Percentiles rank a stretch among this genome's conserved stretches.
Conservation (phyloP, 768 basidiomycete species). For the Lactarius deliciosus region DNA sequence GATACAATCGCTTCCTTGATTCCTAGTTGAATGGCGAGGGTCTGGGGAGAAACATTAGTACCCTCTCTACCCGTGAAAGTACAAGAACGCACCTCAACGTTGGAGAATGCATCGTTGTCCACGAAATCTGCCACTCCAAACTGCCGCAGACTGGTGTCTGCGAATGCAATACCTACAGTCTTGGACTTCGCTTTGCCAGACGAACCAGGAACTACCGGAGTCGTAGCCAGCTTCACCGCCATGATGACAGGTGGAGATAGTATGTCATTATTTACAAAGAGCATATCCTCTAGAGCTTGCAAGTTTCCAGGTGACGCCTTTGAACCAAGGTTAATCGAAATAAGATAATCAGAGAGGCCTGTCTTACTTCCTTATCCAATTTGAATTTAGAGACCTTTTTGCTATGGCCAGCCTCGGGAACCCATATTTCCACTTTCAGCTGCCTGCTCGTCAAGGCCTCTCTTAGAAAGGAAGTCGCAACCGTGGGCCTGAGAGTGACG, state of each 20-base stretch:
- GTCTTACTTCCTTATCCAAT: conserved; percentile 73
- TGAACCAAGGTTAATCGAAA: conserved; percentile 29
- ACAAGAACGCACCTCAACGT: conserved; percentile 68
- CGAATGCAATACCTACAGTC: conserved; percentile 85
- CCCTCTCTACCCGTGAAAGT: neutral
- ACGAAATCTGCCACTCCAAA: conserved; percentile 89
- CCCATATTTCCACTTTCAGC: conserved; percentile 90
- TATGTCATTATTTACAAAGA: conserved; percentile 82
- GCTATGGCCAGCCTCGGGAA: conserved; percentile 64
- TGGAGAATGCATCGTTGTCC: conserved; percentile 95
- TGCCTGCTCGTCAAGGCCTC: conserved; percentile 90
- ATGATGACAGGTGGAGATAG: conserved; percentile 84
- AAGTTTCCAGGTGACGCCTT: conserved; percentile 76
- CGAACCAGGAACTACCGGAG: conserved; percentile 43
- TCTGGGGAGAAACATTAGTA: conserved; percentile 46
- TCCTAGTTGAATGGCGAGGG: conserved; percentile 90
- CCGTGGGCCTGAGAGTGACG: conserved; percentile 70
- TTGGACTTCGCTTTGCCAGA: conserved; percentile 57
- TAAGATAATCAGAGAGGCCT: neutral
- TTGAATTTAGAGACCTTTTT: conserved; percentile 76
- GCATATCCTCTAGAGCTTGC: conserved; percentile 48
- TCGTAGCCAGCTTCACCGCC: conserved; percentile 74
- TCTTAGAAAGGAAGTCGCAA: conserved; percentile 79
- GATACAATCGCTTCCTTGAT: conserved; percentile 94
- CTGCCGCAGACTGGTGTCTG: conserved; percentile 81